phyloP scores from a whole-genome alignment of 2,329 filamentous ascomycete genomes.

The Endocalyx cinctus region DNA sequence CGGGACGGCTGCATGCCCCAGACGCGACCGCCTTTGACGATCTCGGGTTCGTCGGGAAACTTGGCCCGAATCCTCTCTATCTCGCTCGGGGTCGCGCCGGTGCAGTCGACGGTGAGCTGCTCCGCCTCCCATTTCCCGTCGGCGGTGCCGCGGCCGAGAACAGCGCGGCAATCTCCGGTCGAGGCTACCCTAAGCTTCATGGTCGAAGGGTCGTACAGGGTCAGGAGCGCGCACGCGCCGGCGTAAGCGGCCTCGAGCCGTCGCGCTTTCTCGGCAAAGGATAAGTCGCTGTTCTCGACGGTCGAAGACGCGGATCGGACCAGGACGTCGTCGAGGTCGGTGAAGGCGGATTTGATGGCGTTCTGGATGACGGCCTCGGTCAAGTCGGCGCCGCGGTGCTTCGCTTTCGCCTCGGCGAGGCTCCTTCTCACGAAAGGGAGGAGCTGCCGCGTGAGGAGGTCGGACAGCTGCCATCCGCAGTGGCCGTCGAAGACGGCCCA shows the following conservation, averaged over 20 bases:
- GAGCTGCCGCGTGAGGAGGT: conserved; percentile 25
- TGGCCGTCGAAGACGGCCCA: conserved; percentile 33
- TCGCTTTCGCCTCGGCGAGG: conserved; percentile 13
- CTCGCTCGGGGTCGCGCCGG: conserved; percentile 58
- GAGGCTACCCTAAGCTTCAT: conserved; percentile 58
- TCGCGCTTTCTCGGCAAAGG: conserved; percentile 24
- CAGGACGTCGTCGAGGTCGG: conserved; percentile 29
- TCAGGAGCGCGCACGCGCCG: conserved; percentile 35
- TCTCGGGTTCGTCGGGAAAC: conserved; percentile 58
- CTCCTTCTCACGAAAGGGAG: conserved; percentile 25
- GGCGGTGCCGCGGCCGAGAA: conserved; percentile 48
- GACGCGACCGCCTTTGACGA: conserved; percentile 55
- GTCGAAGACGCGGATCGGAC: conserved; percentile 21
- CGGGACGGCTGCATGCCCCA: conserved; percentile 59
- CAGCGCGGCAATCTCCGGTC: conserved; percentile 63
- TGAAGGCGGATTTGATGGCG: conserved; percentile 34
- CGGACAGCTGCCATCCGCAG: conserved; percentile 30
- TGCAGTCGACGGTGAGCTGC: conserved; percentile 61
- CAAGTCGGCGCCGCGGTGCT: conserved; percentile 6
- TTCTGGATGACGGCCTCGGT: conserved; percentile 24
- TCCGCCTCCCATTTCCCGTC: conserved; percentile 45
- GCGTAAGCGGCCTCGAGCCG: conserved; percentile 25
- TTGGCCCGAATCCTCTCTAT: conserved; percentile 47
- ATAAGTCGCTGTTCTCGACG: conserved; percentile 25
- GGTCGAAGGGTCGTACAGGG: conserved; percentile 53